These are phyloP conservation scores for Fusarium anguioides DNA, from an alignment of 2,329 filamentous ascomycete genomes.

Conservation along the genomic window DNA sequence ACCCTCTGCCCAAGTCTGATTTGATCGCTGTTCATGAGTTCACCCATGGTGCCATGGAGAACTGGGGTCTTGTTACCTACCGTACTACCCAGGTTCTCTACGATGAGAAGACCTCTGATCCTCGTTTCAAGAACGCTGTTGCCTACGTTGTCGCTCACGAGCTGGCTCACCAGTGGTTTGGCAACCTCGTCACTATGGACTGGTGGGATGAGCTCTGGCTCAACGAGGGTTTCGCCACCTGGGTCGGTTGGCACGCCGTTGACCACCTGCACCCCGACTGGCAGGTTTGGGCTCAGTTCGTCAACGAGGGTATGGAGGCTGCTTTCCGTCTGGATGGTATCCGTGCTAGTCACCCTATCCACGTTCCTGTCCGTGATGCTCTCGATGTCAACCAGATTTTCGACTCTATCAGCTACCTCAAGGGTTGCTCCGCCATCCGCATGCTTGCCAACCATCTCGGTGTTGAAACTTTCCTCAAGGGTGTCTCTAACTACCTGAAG, in stretches of 20 bases:
- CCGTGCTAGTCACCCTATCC: constrained; percentile 92
- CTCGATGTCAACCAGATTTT: constrained; percentile 98
- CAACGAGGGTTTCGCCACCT: constrained; percentile 97
- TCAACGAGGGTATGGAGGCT: constrained; percentile 92
- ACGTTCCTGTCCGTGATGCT: constrained; percentile 92
- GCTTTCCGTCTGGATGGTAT: constrained; percentile 91
- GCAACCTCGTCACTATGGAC: constrained; percentile 95
- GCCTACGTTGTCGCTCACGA: constrained; percentile 99
- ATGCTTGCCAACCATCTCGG: constrained; percentile 95
- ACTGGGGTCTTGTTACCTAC: constrained; percentile 97
- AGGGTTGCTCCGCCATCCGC: constrained; percentile 94
- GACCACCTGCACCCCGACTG: constrained; percentile 95
- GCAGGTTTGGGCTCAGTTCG: constrained; percentile 98
- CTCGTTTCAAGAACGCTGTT: constrained; percentile 90
- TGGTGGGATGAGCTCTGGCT: constrained; percentile 97
- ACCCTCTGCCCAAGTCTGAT: constrained; percentile 92
- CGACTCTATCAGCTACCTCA: constrained; percentile 94
- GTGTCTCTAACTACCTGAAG: constrained; percentile 90
- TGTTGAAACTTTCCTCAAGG: constrained; percentile 87
- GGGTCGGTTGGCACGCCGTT: constrained; percentile 95
- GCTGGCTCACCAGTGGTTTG: constrained; percentile 96
- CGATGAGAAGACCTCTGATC: constrained; percentile 90
- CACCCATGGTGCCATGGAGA: constrained; percentile 89
- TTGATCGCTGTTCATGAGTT: constrained; percentile 94
- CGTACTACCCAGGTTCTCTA: constrained; percentile 96